phyloP scores from a whole-genome alignment of 176 grass and related monocot genomes.

The Rhynchospora breviuscula region DNA sequence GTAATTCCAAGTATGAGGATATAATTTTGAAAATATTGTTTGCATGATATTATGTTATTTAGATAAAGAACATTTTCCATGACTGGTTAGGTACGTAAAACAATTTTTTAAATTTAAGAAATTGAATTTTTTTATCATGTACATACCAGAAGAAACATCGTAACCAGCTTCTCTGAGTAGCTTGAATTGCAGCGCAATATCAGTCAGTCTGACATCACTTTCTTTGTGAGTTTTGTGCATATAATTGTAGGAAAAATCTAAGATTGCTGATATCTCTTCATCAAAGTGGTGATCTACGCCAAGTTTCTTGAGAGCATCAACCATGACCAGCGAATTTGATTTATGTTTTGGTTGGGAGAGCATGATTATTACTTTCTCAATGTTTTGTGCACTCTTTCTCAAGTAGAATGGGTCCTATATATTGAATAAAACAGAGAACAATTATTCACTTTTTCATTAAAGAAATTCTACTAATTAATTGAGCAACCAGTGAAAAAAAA shows the following conservation, averaged over 20 bases:
- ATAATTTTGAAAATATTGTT: too few species aligned
- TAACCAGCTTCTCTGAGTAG: conserved; percentile 1
- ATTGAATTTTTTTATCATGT: background rate
- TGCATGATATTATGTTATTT: background rate
- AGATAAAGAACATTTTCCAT: background rate
- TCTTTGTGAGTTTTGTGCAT: background rate
- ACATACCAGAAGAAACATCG: background rate
- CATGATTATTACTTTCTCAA: too few species aligned
- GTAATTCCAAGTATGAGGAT: too few species aligned
- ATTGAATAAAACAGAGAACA: too few species aligned
- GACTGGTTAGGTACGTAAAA: background rate
- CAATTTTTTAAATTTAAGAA: too few species aligned
- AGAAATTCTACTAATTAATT: too few species aligned
- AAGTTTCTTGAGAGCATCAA: background rate
- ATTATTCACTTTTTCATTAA: too few species aligned
- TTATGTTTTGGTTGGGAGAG: background rate
- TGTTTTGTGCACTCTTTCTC: too few species aligned
- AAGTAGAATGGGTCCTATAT: too few species aligned
- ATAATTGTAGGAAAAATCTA: background rate
- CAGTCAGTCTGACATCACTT: background rate
- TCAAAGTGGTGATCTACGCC: background rate
- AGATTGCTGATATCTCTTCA: background rate
- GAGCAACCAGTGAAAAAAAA: too few species aligned
- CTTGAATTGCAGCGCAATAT: background rate
- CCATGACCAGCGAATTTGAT: background rate